Percentiles rank a stretch among this genome's conserved stretches.
These are phyloP conservation scores for Amanita polypyramis DNA, from an alignment of 768 basidiomycete species.

Conservation along the genomic window DNA sequence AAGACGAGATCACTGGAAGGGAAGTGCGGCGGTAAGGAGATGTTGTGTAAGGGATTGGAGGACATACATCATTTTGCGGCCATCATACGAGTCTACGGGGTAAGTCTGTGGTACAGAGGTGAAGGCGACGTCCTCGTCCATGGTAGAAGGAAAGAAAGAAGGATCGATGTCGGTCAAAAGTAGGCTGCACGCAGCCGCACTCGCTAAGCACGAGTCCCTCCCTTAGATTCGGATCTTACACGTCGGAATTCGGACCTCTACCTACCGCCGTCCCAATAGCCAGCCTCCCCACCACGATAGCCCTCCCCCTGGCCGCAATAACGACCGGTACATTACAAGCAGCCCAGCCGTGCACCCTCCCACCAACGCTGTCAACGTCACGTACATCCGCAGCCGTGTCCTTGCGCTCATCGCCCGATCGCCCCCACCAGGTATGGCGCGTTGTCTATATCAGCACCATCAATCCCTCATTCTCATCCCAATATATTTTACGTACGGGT, in stretches of 20 bases:
- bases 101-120: constrained; percentile 20
- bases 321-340: constrained; percentile 59
- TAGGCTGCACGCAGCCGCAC: not conserved
- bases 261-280: constrained; percentile 50
- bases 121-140: constrained; percentile 80
- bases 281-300: constrained; percentile 59
- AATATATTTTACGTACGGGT: constrained; percentile 53
- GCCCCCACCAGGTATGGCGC: constrained; percentile 74
- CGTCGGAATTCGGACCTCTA: constrained; percentile 25
- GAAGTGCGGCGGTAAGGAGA: not conserved
- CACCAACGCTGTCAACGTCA: constrained; percentile 60
- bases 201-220: constrained; percentile 18
- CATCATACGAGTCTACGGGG: constrained; percentile 17
- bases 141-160: constrained; percentile 17
- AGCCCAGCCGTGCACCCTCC: constrained; percentile 68
- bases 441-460: constrained; percentile 27
- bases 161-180: not conserved
- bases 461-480: constrained; percentile 7
- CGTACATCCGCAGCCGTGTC: constrained; percentile 58
- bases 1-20: constrained; percentile 77
- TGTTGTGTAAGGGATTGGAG: not conserved
- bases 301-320: constrained; percentile 51
- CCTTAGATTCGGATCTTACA: constrained; percentile 36
- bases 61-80: constrained; percentile 70
- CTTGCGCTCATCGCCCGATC: constrained; percentile 68